Base-by-base conservation (phyloP, 1,139 yeast species). In the Yamadazyma pseudoaaseri region DNA sequence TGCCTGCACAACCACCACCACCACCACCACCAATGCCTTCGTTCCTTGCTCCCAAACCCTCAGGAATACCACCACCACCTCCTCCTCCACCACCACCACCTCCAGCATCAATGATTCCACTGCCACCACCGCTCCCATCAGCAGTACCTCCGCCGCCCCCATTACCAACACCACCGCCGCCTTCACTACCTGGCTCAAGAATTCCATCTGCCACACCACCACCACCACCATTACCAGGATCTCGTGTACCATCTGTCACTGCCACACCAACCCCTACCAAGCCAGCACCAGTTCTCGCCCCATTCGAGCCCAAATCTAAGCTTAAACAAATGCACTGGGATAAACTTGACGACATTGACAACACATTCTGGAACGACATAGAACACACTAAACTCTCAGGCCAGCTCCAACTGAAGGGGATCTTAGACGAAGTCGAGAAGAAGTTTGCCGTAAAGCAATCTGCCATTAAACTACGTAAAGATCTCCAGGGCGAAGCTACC, bases 261-360 rank as follows among this genome's bases (percentile, higher is more conserved):
- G 21, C 21, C 9, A 7, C 21, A 10, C 9, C 7, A 18, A 10
- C 21, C 9, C 9, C 7, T 10, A 10, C 7, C 7, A 10, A 18
- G 10, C 21, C 21, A 7, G 21, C 21, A 7, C 21, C 21, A 10
- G 7, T 10, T 7, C 21, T 18, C 10, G 21, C 21, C 21, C 21
- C 21, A 7, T 13, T 12, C 3, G 16, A 82, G 35, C 85, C 94
- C 4, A 73, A 73, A 36, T 64, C 75, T 12, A 82, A 80, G 44
- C 68, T 92, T 48, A 92, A 90, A 56, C 97, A 90, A 52, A 81
- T 92, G 71, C 98, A 92, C 54, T 92, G 97, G 97, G 96, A 90
- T 46, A 85, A 79, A 52, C 68, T 92, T 29, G 82, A 79, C 20
- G 61, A 70, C 41, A 79, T 86, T 29, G 76, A 80, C 28, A 73